Base-by-base conservation (phyloP, 2,329 filamentous ascomycete species). In the Botrytis aclada region DNA sequence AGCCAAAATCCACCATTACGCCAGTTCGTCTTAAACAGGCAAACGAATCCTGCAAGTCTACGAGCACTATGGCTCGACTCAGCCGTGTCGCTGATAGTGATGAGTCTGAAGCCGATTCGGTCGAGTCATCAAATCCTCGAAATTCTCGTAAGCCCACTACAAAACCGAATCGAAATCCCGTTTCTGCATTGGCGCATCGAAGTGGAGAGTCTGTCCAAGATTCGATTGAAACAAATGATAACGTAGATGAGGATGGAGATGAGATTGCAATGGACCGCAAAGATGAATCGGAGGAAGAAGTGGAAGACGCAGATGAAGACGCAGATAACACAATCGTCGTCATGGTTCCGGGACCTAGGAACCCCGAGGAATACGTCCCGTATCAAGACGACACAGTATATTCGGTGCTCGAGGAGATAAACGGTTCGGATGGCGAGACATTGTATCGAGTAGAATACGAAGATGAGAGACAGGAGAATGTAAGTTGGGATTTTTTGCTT, bases 401-500 rank as follows among this genome's bases (percentile, higher is more conserved):
- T 29, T 61, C 70, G 8, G 74, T 81, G 3, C 43, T 80, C n/a
- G 74, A 76, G 43, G 78, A 80, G 37, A 34, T 77, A 22, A 51
- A 76, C 45, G 72, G 71, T 4, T 41, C 69, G 18, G 69, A 76
- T 70, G 77, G 76, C 14, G 60, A 77, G 41, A 37, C 62, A 25
- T 73, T 75, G 69, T 82, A 81, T 71, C 75, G 69, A 47, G 77
- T 82, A 32, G 77, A 79, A 71, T 81, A 77, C 72, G 80, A 79
- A 47, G 79, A 80, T 75, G 81, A 80, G 18, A 77, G 73, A 65
- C 73, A 77, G 72, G 77, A 79, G 66, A 72, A 76, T 67, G 81
- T 82, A 73, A 79, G 80, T 81, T 29, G 43, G 20, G 39, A 45
- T 69, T 70, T 37, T 47, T 41, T 70, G 64, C 67, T 70, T 60